Evolutionary conservation across 176 grass and related monocot genomes (phyloP), one percentile per base, ranked within the genome.

Genomic region (Rhipidocladum racemiflorum): DNA sequence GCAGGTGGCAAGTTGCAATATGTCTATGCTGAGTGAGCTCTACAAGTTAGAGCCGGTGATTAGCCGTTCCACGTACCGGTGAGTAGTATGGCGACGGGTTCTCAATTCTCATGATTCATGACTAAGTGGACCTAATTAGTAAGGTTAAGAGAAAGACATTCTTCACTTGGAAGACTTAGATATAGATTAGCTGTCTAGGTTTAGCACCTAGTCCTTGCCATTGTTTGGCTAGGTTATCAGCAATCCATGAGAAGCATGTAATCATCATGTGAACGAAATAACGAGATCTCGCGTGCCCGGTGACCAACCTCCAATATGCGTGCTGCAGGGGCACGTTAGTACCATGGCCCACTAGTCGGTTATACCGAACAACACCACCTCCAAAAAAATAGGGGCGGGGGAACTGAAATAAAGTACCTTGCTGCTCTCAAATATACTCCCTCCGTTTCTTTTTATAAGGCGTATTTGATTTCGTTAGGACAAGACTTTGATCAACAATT

Each of bases 101-200:
- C 53, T 21, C 45, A 71, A 21, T 59, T 25, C 53, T 12, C 27
- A 71, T 20, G 15, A 11, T 50, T 51, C 45, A 32, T 51, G 27
- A 51, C 1, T 32, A 28, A 0, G 23, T 72, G 68, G 25, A 5
- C 60, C 63, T 29, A 53, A 62, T 84, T 30, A 68, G 7, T 84
- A 23, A 67, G 60, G 66, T 61, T 14, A 45, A 13, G 43, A 80
- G 9, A 79, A 76, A 48, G 53, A 70, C 77, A 85, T 69, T 76
- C 82, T 85, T 89, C 24, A 61, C 77, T 89, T 89, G 21, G 82
- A 89, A 89, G 87, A 63, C 76, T 81, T 61, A 30, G 44, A 25
- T 39, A 30, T 13, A 34, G 68, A 79, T 84, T 61, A 30, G 18
- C 32, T 28, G 66, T 10, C 35, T 68, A 75, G 50, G 51, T 48